phyloP scores from a whole-genome alignment of 495 filamentous ascomycete genomes.

The Penicillium desertorum region DNA sequence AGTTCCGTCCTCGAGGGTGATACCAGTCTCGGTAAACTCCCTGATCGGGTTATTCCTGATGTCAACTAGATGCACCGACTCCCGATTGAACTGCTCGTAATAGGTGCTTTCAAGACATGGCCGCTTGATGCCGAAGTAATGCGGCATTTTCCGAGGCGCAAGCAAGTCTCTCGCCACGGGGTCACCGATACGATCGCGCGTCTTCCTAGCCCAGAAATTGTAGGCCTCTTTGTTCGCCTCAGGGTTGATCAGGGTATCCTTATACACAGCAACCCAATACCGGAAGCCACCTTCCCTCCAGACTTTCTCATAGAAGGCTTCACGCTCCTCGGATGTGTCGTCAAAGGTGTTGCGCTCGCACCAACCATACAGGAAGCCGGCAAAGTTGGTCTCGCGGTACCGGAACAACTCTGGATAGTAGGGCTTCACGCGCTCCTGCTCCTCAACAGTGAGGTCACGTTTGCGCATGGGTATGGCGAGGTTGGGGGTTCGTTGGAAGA shows the following conservation, averaged over 20 bases:
- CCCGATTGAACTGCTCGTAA: slow-evolving; percentile 58
- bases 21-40: slow-evolving; percentile 43
- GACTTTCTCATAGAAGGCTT: slow-evolving; percentile 45
- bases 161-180: slow-evolving; percentile 49
- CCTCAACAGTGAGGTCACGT: slow-evolving; percentile 7
- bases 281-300: slow-evolving; percentile 53
- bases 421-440: slow-evolving; percentile 6
- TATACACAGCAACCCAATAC: slow-evolving; percentile 53
- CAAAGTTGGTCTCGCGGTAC: slow-evolving; percentile 8
- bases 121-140: slow-evolving; percentile 57
- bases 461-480: slow-evolving; percentile 55
- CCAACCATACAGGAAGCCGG: slow-evolving; percentile 14
- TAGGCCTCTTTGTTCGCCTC: slow-evolving; percentile 52
- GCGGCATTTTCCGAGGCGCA: slow-evolving; percentile 50
- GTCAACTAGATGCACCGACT: slow-evolving; percentile 56
- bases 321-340: slow-evolving; percentile 47
- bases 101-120: slow-evolving; percentile 54
- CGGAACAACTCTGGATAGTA: slow-evolving; percentile 17
- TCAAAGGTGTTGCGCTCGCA: slow-evolving; percentile 40
- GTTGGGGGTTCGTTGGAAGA: slow-evolving; percentile 58
- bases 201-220: slow-evolving; percentile 58
- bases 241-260: slow-evolving; percentile 49
- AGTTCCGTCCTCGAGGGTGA: slow-evolving; percentile 41
- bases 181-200: slow-evolving; percentile 50
- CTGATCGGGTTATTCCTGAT: slow-evolving; percentile 49